Base-by-base conservation (phyloP, 2,329 filamentous ascomycete species). In the Fusarium clavum region DNA sequence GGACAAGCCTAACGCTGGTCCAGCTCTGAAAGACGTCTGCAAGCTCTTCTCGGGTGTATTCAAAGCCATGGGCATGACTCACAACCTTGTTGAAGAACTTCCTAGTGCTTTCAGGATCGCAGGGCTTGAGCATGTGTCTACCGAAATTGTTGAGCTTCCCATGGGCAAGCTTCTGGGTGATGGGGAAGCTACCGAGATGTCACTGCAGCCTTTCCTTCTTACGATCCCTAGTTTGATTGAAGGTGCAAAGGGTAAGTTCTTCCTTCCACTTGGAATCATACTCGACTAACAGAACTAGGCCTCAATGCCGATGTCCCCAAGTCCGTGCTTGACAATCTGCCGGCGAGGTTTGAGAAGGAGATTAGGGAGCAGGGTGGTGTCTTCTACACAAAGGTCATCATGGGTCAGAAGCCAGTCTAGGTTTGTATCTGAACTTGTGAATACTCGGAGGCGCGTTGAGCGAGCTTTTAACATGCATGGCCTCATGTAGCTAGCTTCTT, bases 281-380 rank as follows among this genome's bases (percentile, higher is more conserved):
- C 4, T 8, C 9, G 24, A 16, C 56, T 62, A 6, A 69, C 25
- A 12, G 2, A 0, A 22, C 0, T 1, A 69, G 67, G 40, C 0
- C 18, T 69, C 6, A 41, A 53, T 8, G 66, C 53, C 1, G 11
- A 67, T 22, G 20, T 69, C 11, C 44, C 56, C 0, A n/a, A 52
- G 1, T 62, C 48, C 1, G 22, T 30, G 3, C 55, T 58, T 5
- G 30, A 67, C 5, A 43, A 57, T 3, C 30, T 70, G 2, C 48
- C 43, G 0, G 61, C 47, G 12, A 62, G 66, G 3, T 70, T 70
- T 24, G 61, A 70, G 29, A 57, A 61, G 2, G 65, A 69, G 25
- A 48, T 57, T 5, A 38, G 54, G 8, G 56, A 58, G 8, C 34
- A 58, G 2, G 61, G 66, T 5, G 57, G 44, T 2, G 25, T 69